Base-by-base conservation (phyloP, 2,329 filamentous ascomycete species). In the Pseudocercospora musae region DNA sequence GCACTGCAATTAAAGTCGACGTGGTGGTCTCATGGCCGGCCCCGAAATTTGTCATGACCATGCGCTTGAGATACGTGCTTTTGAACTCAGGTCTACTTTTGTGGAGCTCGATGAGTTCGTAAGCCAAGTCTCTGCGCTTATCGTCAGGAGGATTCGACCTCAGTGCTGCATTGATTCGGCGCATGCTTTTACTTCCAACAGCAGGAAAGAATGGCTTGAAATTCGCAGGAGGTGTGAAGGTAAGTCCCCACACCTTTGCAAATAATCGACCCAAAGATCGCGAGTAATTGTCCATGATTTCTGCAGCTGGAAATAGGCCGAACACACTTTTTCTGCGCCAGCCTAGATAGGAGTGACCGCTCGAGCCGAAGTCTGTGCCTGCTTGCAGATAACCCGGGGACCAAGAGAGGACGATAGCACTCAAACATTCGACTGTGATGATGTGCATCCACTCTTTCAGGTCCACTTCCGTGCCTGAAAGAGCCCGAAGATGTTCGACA, bases 11-110 rank as follows among this genome's bases (percentile, higher is more conserved):
- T 7, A 66, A 50, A 0, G 64, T 55, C 18, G 64, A 64, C 10
- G 64, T 66, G 11, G 62, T 66, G 3, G 64, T 66, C 55, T 66
- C 64, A 44, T 66, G 64, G 2, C 64, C 64, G 6, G 64, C 64
- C n/a, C 64, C 64, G 27, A 66, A 64, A 29, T 66, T 66, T 3
- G 62, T 64, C 64, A 66, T 66, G 25, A 63, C 62, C 62, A 66
- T 66, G 3, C 64, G 64, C 20, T 64, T 66, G 4, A 66, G 55
- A 27, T 66, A 66, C 4, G 58, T 58, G 27, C 49, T 25, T 9
- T 27, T 60, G 57, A 66, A 66, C 7, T 66, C 64, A 2, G 62
- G 59, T 44, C 65, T 67, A 5, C 63, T 58, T 33, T 62, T 63
- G n/a, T 65, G 63, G 37, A 67, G 23, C 10, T 62, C 31, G 9